Evolutionary conservation across 2,329 filamentous ascomycete species (phyloP).

Genomic region (Helotiales sp.): DNA sequence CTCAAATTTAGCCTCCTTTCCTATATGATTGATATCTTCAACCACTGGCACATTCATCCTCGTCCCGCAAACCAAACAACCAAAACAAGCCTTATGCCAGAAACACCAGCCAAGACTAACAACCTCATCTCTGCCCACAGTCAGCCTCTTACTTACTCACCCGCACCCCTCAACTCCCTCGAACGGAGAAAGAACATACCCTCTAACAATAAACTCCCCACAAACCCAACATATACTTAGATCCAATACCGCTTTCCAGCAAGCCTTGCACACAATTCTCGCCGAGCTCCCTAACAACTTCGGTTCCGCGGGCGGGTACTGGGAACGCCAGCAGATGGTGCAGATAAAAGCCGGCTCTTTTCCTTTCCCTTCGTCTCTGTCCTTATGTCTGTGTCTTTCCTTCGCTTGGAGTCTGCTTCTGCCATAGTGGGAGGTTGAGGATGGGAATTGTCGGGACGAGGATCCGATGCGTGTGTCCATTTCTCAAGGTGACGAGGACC

Average conservation of each 20-base stretch:
- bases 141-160: constrained; percentile 57
- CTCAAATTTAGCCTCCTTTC: constrained; percentile 5
- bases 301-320: constrained; percentile 36
- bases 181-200: too few relatives aligned
- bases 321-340: constrained; percentile 54
- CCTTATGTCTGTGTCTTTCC: neutral
- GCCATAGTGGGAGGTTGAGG: neutral
- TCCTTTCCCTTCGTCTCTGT: neutral
- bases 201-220: constrained; percentile 53
- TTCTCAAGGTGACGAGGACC: neutral
- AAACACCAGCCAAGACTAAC: constrained; percentile 62
- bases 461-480: neutral
- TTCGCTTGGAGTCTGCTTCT: neutral
- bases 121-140: constrained; percentile 53
- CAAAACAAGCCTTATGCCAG: constrained; percentile 58
- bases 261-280: constrained; percentile 50
- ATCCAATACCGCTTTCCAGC: constrained; percentile 49
- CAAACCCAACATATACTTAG: constrained; percentile 60
- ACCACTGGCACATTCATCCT: constrained; percentile 34
- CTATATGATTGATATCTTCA: neutral
- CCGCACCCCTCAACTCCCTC: too few relatives aligned
- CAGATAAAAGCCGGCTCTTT: constrained; percentile 47
- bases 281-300: constrained; percentile 45
- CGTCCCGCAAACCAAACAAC: constrained; percentile 53
- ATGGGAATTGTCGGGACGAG: neutral